Percentiles rank a stretch among this genome's conserved stretches.
Conservation (phyloP, 2,329 filamentous ascomycete genomes). For the Alternaria sp. region DNA sequence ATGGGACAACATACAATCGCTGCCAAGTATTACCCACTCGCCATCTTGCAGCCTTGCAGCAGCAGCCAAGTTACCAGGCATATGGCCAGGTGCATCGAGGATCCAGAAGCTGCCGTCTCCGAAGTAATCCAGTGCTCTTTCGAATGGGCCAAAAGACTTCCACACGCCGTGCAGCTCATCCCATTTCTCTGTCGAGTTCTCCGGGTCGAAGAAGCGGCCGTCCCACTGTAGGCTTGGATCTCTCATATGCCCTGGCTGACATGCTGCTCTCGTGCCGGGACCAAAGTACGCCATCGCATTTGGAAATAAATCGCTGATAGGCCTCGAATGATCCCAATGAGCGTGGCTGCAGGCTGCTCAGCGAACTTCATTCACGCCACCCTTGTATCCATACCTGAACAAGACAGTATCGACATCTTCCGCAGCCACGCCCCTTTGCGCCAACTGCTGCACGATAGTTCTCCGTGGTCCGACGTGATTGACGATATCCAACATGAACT, state of each 20-base stretch:
- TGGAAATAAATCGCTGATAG: conserved; percentile 35
- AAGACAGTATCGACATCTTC: conserved; percentile 34
- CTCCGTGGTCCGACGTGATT: conserved; percentile 38
- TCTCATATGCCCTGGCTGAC: conserved; percentile 39
- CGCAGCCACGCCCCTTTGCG: conserved; percentile 25
- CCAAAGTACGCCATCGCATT: conserved; percentile 41
- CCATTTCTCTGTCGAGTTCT: conserved; percentile 35
- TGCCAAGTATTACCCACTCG: conserved; percentile 42
- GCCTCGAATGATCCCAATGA: conserved; percentile 43
- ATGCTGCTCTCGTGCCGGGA: conserved; percentile 34
- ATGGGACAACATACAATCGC: conserved; percentile 29
- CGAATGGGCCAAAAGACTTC: conserved; percentile 44
- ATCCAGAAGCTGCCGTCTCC: conserved; percentile 50
- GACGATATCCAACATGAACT: conserved; percentile 34
- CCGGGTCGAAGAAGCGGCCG: conserved; percentile 42
- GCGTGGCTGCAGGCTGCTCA: conserved; percentile 33
- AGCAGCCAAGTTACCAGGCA: conserved; percentile 49
- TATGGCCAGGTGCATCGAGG: conserved; percentile 47
- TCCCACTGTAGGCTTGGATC: conserved; percentile 39
- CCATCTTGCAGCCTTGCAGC: conserved; percentile 32
- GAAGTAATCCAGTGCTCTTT: conserved; percentile 46
- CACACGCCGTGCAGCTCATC: conserved; percentile 37
- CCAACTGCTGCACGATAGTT: conserved; percentile 36
- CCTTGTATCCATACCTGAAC: conserved; percentile 31
- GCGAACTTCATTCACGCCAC: not conserved